Base-by-base conservation (phyloP, 139 green algal genomes). In the Tetratostichococcus sp. region DNA sequence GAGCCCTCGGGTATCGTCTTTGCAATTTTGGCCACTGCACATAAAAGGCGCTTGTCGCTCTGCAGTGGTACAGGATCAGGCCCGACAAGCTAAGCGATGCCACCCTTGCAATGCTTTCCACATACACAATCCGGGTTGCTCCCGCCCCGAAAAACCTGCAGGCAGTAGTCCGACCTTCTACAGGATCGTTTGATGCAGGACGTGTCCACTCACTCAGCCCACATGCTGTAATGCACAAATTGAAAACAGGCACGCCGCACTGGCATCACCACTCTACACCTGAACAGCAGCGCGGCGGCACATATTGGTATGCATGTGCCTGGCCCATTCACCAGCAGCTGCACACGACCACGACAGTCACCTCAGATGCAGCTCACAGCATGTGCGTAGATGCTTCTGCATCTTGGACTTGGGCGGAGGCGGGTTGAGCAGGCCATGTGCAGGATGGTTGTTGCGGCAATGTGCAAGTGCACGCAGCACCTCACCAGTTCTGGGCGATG, bases 291-390 rank as follows among this genome's bases (percentile, higher is more conserved):
- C 1, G 86, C 88, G 25, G 85, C 81, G 0, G 86, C 74, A 69
- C 82, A 90, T 4, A 97, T 78, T 28, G 93, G 93, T 57, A 97
- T 87, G 75, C 91, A 96, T 23, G 93, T 97, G 0, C 93, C 93
- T 1, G 93, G 93, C 0, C 93, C 93, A 70, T 97, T 97, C 22
- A 91, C 82, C 58, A 97, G 77, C 26, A 97, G 70, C 81, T 92
- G 76, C 68, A 73, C 4, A 5, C 16, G 43, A 22, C 32, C 19
- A 62, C 19, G 11, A 50, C 39, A 50, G 8, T 50, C 14, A 14
- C 39, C 8, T 50, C 39, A 50, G 39, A 50, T 50, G n/a, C n/a
- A n/a, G n/a, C n/a, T n/a, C n/a, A n/a, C n/a, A n/a, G n/a, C n/a
- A n/a, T n/a, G n/a, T n/a, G n/a, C n/a, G n/a, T n/a, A n/a, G n/a